Percentiles rank a stretch among this genome's conserved stretches.
Evolutionary conservation across 805 yeast species (phyloP).

Genomic region (Yamadazyma akitaensis): DNA sequence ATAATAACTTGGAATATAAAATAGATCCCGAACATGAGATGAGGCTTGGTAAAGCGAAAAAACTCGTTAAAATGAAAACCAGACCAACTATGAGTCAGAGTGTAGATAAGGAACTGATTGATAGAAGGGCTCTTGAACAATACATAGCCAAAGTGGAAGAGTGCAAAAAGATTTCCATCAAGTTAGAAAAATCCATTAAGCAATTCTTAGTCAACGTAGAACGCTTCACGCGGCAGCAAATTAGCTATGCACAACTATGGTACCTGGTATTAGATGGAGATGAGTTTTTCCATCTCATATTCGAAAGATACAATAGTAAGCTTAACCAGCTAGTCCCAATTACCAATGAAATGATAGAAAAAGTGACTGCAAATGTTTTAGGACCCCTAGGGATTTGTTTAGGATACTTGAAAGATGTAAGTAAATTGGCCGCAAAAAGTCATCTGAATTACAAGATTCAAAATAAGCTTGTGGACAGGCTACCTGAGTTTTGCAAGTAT

Average conservation of each 20-base stretch:
- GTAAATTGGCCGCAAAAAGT: not conserved
- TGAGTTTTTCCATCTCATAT: slow-evolving; percentile 7
- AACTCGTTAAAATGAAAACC: not conserved
- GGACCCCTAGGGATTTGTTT: not conserved
- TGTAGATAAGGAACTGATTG: not conserved
- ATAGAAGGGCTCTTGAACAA: not conserved
- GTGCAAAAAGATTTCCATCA: not conserved
- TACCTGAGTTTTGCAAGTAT: slow-evolving; percentile 10
- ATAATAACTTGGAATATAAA: slow-evolving; percentile 9
- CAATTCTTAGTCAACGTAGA: not conserved
- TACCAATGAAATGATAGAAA: not conserved
- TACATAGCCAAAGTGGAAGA: not conserved
- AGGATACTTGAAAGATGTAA: not conserved
- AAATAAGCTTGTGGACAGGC: slow-evolving; percentile 8
- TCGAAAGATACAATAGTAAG: slow-evolving; percentile 5
- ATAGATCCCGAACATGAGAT: slow-evolving; percentile 5
- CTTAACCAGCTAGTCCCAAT: not conserved
- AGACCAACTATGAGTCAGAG: not conserved
- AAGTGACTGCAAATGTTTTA: not conserved
- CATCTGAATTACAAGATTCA: slow-evolving; percentile 7
- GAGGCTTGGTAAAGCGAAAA: not conserved
- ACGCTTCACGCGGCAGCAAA: slow-evolving; percentile 2
- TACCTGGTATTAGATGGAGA: slow-evolving; percentile 7
- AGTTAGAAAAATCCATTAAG: not conserved
- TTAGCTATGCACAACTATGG: slow-evolving; percentile 7